Evolutionary conservation across 2,329 filamentous ascomycete species (phyloP).

Genomic region (Colletotrichum chlorophyti): DNA sequence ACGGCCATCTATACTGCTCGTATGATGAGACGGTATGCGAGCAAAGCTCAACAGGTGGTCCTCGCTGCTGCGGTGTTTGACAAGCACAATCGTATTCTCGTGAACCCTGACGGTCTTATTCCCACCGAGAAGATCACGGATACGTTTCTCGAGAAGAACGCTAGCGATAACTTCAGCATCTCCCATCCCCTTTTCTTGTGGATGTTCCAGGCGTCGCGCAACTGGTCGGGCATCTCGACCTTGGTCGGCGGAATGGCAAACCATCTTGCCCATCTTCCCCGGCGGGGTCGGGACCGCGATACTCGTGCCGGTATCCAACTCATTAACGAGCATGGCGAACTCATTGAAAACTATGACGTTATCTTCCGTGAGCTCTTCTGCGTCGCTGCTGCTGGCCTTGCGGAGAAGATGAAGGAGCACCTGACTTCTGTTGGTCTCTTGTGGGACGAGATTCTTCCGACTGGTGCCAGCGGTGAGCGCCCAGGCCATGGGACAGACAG

Average conservation of each 20-base stretch:
- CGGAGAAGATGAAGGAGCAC: constrained; percentile 68
- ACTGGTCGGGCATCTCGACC: constrained; percentile 74
- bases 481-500: constrained; percentile 12
- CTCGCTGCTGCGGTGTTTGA: constrained; percentile 72
- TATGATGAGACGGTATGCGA: constrained; percentile 59
- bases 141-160: constrained; percentile 69
- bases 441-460: constrained; percentile 78
- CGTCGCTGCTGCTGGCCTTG: constrained; percentile 77
- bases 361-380: constrained; percentile 87
- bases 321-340: constrained; percentile 59
- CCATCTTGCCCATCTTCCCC: constrained; percentile 65
- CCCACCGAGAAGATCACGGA: constrained; percentile 81
- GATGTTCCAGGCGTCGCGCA: constrained; percentile 82
- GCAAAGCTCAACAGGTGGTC: constrained; percentile 66
- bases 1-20: constrained; percentile 61
- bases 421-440: constrained; percentile 71
- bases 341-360: constrained; percentile 73
- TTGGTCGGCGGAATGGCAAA: constrained; percentile 75
- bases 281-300: constrained; percentile 46
- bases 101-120: constrained; percentile 72
- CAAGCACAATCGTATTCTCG: constrained; percentile 68
- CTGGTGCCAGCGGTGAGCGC: constrained; percentile 51
- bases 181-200: constrained; percentile 84
- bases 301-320: constrained; percentile 47
- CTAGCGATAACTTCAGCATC: constrained; percentile 77